Base-by-base conservation (phyloP, 129 eudicot genomes). In the Ambrosia artemisiifolia region DNA sequence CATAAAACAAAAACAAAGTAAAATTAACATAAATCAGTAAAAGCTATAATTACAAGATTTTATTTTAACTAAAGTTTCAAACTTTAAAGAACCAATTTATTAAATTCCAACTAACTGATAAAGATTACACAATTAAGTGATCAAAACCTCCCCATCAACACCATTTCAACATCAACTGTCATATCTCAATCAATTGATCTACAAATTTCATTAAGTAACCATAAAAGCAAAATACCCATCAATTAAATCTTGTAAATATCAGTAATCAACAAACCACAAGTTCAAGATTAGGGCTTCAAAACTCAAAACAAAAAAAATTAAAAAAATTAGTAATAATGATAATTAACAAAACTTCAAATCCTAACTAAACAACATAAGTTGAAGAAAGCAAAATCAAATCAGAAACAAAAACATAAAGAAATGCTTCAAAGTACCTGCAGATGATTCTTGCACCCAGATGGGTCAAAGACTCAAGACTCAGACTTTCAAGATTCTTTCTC, bases 371-470 rank as follows among this genome's bases (percentile, higher is more conserved):
- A 73, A 14, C 30, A 16, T 63, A 63, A 49, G 38, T 74, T 74
- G 64, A 34, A 63, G 70, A 74, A 60, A 65, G 11, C 17, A 63
- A 11, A 33, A 75, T 36, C 57, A 20, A 62, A 68, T 76, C 72
- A 65, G 11, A 44, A 71, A 28, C 59, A 65, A n/a, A 24, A 47
- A 48, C 64, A 77, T 60, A 14, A 77, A 62, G 43, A 60, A 35
- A 61, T 8, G 65, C 57, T 62, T 69, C 34, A 49, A 70, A 50
- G 42, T 62, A 38, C 69, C 44, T 50, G 69, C 34, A 24, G 75
- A 77, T 77, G 75, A 77, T 77, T 69, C 69, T 59, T 47, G 63
- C 75, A 69, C 81, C 81, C 81, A 77, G 66, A 57, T 61, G 81
- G 35, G 74, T 75, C 74, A 75, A 75, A 75, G 69, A 59, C 67